A percentile compares a stretch with the other conserved stretches of the same genome.
Conservation (phyloP, 495 filamentous ascomycete genomes). For the Penicillium paxilli region DNA sequence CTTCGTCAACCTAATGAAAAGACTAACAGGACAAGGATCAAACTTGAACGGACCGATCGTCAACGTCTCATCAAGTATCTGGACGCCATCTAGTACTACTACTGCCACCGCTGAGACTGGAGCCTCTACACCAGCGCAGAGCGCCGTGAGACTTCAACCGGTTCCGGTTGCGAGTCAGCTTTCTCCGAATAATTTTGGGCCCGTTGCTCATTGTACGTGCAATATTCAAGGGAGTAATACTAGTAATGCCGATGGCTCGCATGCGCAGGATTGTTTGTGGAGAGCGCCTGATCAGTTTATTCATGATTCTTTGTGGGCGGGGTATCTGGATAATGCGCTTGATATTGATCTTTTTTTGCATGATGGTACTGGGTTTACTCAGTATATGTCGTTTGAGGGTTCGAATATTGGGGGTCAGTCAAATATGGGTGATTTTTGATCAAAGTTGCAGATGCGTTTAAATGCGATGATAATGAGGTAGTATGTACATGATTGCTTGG, state of each 20-base stretch:
- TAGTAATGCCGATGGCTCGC: not conserved
- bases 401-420: not conserved
- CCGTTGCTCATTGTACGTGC: not conserved
- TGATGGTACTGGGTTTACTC: not conserved
- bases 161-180: not conserved
- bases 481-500: not conserved
- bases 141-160: not conserved
- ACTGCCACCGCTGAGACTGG: too few relatives aligned
- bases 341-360: not conserved
- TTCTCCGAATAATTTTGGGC: not conserved
- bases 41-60: not conserved
- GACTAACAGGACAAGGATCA: constrained; percentile 7
- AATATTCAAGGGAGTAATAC: not conserved
- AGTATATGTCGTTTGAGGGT: not conserved
- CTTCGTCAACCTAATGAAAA: constrained; percentile 16
- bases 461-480: not conserved
- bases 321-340: constrained; percentile 1
- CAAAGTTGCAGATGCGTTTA: too few relatives aligned
- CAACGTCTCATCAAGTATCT: constrained; percentile 9
- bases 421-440: not conserved
- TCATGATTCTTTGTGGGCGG: not conserved
- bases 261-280: not conserved
- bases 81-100: not conserved
- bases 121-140: not conserved
- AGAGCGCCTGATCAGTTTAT: not conserved